phyloP scores from a whole-genome alignment of 1,284 basidiomycete genomes.

The Cutaneotrichosporon sp. region DNA sequence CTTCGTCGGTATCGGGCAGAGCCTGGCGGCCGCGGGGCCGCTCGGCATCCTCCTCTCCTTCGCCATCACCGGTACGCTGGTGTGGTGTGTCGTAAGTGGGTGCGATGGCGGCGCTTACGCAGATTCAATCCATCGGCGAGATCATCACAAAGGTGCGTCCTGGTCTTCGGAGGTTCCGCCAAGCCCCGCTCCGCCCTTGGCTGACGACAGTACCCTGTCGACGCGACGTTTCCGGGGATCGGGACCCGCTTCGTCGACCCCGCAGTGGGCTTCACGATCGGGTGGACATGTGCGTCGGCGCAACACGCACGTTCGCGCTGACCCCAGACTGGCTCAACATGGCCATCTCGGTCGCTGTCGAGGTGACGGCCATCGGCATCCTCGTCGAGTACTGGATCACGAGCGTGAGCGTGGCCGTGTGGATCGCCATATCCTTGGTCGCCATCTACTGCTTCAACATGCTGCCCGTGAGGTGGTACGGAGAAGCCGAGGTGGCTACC shows the following conservation, averaged over 20 bases:
- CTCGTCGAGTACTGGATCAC: constrained; percentile 20
- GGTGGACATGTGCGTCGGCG: constrained; percentile 17
- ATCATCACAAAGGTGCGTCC: constrained; percentile 13
- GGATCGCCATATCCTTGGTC: constrained; percentile 8
- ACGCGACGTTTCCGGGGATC: constrained; percentile 19
- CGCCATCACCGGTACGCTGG: constrained; percentile 17
- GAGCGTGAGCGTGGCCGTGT: constrained; percentile 14
- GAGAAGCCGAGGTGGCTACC: constrained; percentile 22
- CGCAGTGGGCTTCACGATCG: constrained; percentile 21
- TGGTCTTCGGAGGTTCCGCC: neutral
- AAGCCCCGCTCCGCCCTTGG: no score
- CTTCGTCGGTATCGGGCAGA: constrained; percentile 21
- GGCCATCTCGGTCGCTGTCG: constrained; percentile 17
- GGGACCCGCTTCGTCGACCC: constrained; percentile 22
- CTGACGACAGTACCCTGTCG: constrained; percentile 19
- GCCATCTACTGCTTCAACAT: constrained; percentile 15
- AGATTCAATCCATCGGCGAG: constrained; percentile 22
- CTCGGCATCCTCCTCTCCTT: constrained; percentile 18
- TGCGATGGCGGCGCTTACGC: neutral
- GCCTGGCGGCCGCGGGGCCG: constrained; percentile 11
- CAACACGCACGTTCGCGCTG: neutral
- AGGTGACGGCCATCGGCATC: constrained; percentile 13
- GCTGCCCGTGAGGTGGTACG: constrained; percentile 17
- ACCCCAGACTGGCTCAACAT: constrained; percentile 15
- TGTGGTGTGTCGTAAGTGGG: constrained; percentile 18